Evolutionary conservation across 345 rosid genomes (phyloP).

Genomic region (Anastatica hierochuntica): DNA sequence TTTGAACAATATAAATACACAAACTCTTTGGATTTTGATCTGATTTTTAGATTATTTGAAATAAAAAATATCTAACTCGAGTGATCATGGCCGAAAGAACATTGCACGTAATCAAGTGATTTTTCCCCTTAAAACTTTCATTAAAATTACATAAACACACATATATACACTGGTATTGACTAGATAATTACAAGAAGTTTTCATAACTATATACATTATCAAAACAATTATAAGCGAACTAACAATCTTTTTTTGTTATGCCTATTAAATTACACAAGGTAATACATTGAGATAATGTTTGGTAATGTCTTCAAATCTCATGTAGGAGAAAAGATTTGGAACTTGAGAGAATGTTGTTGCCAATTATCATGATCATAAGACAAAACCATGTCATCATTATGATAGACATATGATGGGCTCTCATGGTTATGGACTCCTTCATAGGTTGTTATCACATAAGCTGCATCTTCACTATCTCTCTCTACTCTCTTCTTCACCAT

Average conservation of each 20-base stretch:
- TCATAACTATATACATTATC: no score
- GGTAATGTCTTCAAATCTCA: not conserved
- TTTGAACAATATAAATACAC: no score
- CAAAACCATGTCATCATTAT: slow-evolving; percentile 25
- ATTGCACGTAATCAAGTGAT: no score
- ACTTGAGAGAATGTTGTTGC: slow-evolving; percentile 22
- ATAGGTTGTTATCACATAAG: slow-evolving; percentile 68
- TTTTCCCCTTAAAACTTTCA: no score
- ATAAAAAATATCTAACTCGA: no score
- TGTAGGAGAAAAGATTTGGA: not conserved
- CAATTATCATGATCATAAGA: slow-evolving; percentile 18
- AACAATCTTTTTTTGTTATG: slow-evolving; percentile 3
- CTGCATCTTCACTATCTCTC: slow-evolving; percentile 52
- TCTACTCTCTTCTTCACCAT: slow-evolving; percentile 81
- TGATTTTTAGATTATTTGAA: no score
- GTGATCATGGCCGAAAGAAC: no score
- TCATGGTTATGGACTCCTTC: slow-evolving; percentile 78
- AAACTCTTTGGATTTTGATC: no score
- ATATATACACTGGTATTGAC: no score
- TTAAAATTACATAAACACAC: not conserved
- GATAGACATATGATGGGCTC: slow-evolving; percentile 35
- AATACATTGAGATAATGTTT: not conserved
- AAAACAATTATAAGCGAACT: not conserved
- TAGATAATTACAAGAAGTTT: no score
- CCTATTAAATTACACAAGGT: slow-evolving; percentile 8